phyloP scores from a whole-genome alignment of 176 grass and related monocot species.

The Musa schizocarpa region DNA sequence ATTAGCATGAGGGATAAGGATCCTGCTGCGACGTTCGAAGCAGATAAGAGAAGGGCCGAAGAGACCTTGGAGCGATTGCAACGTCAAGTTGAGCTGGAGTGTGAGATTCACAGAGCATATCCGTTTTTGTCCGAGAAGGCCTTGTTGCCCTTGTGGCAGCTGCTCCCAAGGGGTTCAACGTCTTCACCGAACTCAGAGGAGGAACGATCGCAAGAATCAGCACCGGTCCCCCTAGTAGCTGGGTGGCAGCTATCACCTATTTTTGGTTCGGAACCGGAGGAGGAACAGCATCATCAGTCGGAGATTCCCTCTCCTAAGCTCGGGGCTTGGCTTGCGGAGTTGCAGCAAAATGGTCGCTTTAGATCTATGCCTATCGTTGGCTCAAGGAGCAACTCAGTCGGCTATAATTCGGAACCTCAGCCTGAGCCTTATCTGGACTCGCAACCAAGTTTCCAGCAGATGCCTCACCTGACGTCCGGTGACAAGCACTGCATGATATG shows the following conservation, averaged over 20 bases:
- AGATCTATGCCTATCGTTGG: neutral
- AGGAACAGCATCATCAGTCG: neutral
- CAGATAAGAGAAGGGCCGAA: slow-evolving; percentile 4
- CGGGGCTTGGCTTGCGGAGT: neutral
- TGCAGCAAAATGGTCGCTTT: neutral
- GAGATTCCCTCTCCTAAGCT: neutral
- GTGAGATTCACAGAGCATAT: neutral
- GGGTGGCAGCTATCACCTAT: neutral
- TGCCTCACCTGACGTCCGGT: neutral
- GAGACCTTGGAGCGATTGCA: slow-evolving; percentile 4
- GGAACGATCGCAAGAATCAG: neutral
- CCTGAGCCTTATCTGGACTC: neutral
- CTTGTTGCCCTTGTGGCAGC: neutral
- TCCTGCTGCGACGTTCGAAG: neutral
- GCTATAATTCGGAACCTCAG: neutral
- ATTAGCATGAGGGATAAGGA: slow-evolving; percentile 8
- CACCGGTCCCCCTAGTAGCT: neutral
- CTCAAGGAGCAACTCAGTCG: neutral
- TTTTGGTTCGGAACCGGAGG: neutral
- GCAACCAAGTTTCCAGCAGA: neutral
- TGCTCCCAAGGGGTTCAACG: neutral
- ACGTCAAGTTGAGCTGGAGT: neutral
- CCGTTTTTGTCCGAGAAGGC: neutral
- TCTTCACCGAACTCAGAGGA: neutral
- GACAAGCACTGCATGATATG: neutral